Evolutionary conservation across 75 land plant species (phyloP).

Genomic region (Picea glauca): DNA sequence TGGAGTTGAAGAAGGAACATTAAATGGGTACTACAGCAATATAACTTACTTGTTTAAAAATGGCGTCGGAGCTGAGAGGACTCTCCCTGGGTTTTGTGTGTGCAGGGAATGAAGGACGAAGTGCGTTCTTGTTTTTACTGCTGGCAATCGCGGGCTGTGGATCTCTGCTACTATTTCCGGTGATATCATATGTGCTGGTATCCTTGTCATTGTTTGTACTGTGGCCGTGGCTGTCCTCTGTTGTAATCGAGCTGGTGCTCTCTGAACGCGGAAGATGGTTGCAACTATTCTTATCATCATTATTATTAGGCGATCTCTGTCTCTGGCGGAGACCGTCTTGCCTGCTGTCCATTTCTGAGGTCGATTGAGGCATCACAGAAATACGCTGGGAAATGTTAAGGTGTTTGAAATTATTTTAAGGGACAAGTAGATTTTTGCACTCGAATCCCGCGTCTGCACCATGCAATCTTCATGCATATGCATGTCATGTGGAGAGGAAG

Average conservation of each 20-base stretch:
- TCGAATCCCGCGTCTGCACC: no score
- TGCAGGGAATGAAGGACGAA: slow-evolving; percentile 59
- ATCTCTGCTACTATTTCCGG: not conserved
- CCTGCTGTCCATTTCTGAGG: no score
- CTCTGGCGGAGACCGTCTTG: no score
- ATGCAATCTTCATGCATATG: no score
- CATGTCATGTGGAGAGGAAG: no score
- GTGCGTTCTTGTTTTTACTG: slow-evolving; percentile 4
- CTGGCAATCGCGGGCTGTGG: no score
- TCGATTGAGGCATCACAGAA: no score
- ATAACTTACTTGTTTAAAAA: slow-evolving; percentile 60
- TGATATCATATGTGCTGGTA: not conserved
- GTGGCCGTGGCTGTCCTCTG: not conserved
- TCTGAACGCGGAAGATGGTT: not conserved
- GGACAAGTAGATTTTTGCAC: no score
- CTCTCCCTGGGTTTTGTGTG: slow-evolving; percentile 68
- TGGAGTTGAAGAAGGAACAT: not conserved
- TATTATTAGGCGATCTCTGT: no score
- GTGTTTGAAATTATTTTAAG: no score
- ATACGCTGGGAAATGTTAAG: no score
- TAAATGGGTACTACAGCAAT: not conserved
- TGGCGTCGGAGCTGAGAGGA: slow-evolving; percentile 83
- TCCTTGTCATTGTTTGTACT: not conserved
- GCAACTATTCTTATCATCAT: no score
- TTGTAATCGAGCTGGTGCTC: not conserved